phyloP scores from a whole-genome alignment of 176 grass and related monocot species.

The Chloris gayana region DNA sequence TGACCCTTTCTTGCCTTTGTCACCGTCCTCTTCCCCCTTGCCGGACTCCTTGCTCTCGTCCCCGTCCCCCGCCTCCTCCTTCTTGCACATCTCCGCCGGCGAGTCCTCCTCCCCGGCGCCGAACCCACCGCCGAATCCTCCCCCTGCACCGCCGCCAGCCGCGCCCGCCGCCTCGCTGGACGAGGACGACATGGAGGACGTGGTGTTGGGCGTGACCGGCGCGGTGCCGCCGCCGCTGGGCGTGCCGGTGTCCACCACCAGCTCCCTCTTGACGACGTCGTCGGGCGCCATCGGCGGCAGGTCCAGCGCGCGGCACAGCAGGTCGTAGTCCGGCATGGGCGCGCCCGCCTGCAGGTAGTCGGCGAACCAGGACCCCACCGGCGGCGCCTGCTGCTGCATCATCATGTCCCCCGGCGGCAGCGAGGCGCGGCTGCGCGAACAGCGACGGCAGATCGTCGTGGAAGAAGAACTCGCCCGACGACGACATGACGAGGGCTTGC shows the following conservation, averaged over 20 bases:
- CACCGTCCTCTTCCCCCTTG: slow-evolving; percentile 46
- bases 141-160: not conserved
- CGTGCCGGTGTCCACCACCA: slow-evolving; percentile 30
- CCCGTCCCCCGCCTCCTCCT: slow-evolving; percentile 53
- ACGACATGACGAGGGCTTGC: slow-evolving; percentile 32
- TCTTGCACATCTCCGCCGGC: slow-evolving; percentile 50
- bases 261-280: slow-evolving; percentile 48
- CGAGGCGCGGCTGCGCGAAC: slow-evolving; percentile 50
- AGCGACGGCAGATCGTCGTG: slow-evolving; percentile 75
- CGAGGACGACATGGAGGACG: slow-evolving; percentile 75
- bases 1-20: slow-evolving; percentile 86
- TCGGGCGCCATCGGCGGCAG: slow-evolving; percentile 40
- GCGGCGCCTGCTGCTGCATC: slow-evolving; percentile 6
- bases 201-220: slow-evolving; percentile 70
- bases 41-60: slow-evolving; percentile 48
- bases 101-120: slow-evolving; percentile 53
- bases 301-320: slow-evolving; percentile 49
- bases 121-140: slow-evolving; percentile 1
- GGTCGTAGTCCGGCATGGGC: slow-evolving; percentile 51
- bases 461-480: slow-evolving; percentile 54
- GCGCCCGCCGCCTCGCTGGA: slow-evolving; percentile 64
- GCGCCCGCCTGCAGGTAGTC: slow-evolving; percentile 30
- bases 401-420: slow-evolving; percentile 1
- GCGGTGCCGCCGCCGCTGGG: slow-evolving; percentile 39
- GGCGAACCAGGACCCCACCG: slow-evolving; percentile 19